phyloP scores from a whole-genome alignment of 305 asterid species.

The Solanum hybrid region DNA sequence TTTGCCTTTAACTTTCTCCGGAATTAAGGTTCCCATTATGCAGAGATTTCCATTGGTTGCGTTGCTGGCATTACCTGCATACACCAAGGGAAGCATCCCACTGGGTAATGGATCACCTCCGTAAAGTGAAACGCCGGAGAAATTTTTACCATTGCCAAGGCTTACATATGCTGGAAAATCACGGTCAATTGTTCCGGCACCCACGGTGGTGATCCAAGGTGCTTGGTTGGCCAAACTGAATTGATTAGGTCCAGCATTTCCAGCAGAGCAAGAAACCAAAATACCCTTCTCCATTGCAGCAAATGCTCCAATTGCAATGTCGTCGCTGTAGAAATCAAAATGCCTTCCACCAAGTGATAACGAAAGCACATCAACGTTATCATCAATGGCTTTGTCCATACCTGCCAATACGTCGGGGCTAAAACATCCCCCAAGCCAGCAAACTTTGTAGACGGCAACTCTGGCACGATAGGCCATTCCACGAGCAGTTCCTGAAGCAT shows the following conservation, averaged over 20 bases:
- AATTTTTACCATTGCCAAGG: conserved; percentile 74
- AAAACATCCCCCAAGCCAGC: conserved; percentile 85
- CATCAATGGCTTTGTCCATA: conserved; percentile 72
- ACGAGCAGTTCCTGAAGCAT: conserved; percentile 72
- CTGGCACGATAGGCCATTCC: conserved; percentile 91
- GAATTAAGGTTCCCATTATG: conserved; percentile 55
- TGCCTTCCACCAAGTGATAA: conserved; percentile 87
- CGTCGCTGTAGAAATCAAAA: conserved; percentile 57
- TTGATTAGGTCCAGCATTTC: conserved; percentile 71
- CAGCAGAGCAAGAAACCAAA: conserved; percentile 86
- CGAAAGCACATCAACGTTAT: conserved; percentile 62
- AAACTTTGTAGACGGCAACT: conserved; percentile 61
- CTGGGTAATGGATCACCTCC: conserved; percentile 36
- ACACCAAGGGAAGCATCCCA: conserved; percentile 52
- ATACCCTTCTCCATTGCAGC: conserved; percentile 97
- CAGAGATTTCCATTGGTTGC: conserved; percentile 64
- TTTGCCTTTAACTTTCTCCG: conserved; percentile 64
- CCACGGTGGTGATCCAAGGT: conserved; percentile 96
- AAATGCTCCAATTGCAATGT: conserved; percentile 73
- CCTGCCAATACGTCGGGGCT: conserved; percentile 85
- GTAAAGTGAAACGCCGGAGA: conserved; percentile 71
- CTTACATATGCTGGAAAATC: conserved; percentile 84
- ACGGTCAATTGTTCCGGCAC: conserved; percentile 88
- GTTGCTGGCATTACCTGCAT: conserved; percentile 72
- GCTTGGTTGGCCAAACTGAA: conserved; percentile 74